A percentile compares a stretch with the other conserved stretches of the same genome.
Evolutionary conservation across 1,139 yeast species (phyloP).

Genomic region (Pichia sp.): DNA sequence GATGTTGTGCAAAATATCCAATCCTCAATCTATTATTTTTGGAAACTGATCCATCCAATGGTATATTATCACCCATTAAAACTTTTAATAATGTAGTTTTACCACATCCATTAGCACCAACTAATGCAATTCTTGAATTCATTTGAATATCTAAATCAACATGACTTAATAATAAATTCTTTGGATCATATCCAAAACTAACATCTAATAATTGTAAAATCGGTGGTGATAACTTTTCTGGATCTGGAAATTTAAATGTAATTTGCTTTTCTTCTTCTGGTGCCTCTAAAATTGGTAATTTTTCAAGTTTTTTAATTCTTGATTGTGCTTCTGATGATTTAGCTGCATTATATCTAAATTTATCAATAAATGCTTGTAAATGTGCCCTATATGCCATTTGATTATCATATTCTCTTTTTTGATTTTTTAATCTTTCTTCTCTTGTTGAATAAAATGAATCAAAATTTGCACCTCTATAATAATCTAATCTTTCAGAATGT

Average conservation of each 20-base stretch:
- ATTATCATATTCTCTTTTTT: constrained; percentile 89
- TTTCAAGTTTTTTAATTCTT: constrained; percentile 91
- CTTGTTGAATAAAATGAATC: constrained; percentile 89
- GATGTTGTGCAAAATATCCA: constrained; percentile 99
- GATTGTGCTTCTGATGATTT: constrained; percentile 97
- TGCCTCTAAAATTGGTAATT: constrained; percentile 84
- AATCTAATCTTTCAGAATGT: constrained; percentile 93
- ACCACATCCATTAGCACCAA: constrained; percentile 99
- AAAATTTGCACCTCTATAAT: constrained; percentile 90
- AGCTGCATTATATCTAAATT: constrained; percentile 95
- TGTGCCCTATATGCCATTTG: constrained; percentile 96
- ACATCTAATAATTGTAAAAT: constrained; percentile 84
- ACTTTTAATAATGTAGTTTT: constrained; percentile 88
- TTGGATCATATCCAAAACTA: constrained; percentile 73
- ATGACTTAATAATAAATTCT: constrained; percentile 54
- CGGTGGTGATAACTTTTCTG: constrained; percentile 93
- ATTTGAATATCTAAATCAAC: constrained; percentile 89
- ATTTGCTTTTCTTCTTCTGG: constrained; percentile 89
- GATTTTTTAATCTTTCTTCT: constrained; percentile 92
- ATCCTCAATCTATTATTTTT: constrained; percentile 83
- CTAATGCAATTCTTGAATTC: constrained; percentile 92
- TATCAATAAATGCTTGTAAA: constrained; percentile 89
- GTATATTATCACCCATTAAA: constrained; percentile 69
- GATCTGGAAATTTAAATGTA: constrained; percentile 90
- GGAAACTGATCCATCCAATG: constrained; percentile 68